Evolutionary conservation across 1,284 basidiomycete genomes (phyloP), one percentile per base, ranked within the genome.

Genomic region (Xanthoconium separans): DNA sequence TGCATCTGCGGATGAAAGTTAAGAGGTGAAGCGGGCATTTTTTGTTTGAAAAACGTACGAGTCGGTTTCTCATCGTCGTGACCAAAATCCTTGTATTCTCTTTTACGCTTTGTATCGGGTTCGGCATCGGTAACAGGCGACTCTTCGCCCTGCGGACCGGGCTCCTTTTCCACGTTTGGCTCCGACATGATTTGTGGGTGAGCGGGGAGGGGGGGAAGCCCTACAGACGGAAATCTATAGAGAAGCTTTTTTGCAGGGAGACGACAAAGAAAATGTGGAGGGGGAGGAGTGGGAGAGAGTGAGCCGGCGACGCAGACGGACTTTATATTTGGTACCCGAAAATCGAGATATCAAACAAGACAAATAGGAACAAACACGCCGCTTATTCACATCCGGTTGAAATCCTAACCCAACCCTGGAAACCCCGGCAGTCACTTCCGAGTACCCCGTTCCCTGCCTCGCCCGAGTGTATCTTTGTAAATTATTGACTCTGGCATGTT

Each of bases 51-150:
- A 57, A n/a, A 80, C 89, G 51, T 70, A 91, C 89, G 87, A 53
- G 85, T 84, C 44, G 85, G 73, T 65, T 84, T 81, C 49, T 81
- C 80, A 51, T 85, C 76, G 2, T 93, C 90, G 71, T 94, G 88
- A 63, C 84, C 85, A 66, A 95, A 91, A 51, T 94, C 92, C 82
- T 92, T 94, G 81, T 95, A 95, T 78, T 92, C 89, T 77, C 91
- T 81, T 79, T 93, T 91, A 74, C 76, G 88, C 79, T 86, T 87
- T 56, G 71, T 62, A 7, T 64, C 63, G 10, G 70, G 41, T 30
- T 61, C 44, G 16, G 60, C 51, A 9, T 66, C 64, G 39, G 61
- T 57, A 1, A 63, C 56, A 27, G 76, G 73, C 48, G 78, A 74
- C 13, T 69, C 70, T 53, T 75, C 70, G 65, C 70, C 73, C 58